A percentile compares a stretch with the other conserved stretches of the same genome.
Conservation (phyloP, 306 rosid species). For the Inga oerstediana region DNA sequence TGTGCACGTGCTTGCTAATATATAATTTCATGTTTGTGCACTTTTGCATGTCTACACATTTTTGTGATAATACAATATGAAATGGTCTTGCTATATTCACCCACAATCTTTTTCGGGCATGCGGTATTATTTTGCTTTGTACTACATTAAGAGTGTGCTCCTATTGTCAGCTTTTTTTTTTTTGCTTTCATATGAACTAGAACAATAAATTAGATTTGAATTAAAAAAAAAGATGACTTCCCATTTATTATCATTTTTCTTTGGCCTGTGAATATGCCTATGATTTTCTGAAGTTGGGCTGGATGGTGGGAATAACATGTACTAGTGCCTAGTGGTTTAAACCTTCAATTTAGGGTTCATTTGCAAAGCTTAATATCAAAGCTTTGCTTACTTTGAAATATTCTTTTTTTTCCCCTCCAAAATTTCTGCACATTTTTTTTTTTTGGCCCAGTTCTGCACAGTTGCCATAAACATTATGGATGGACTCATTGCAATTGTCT, state of each 20-base stretch:
- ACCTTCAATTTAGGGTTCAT: background rate
- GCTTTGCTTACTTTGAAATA: conserved; percentile 18
- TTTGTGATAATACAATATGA: conserved; percentile 15
- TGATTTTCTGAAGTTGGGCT: background rate
- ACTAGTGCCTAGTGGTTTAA: background rate
- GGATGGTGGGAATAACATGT: background rate
- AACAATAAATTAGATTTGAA: background rate
- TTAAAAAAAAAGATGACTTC: background rate
- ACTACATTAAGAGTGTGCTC: conserved; percentile 19
- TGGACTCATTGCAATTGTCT: background rate
- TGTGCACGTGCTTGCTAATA: background rate
- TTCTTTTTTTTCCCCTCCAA: background rate
- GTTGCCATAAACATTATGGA: background rate
- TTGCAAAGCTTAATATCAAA: background rate
- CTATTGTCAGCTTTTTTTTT: background rate
- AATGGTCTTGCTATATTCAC: conserved; percentile 25
- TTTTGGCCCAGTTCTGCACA: too few species aligned
- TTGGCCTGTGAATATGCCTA: background rate
- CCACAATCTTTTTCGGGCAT: conserved; percentile 10
- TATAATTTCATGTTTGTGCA: background rate
- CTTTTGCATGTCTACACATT: background rate
- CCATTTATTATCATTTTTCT: background rate
- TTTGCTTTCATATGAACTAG: conserved; percentile 6
- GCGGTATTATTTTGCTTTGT: conserved; percentile 29
- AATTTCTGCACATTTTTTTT: too few species aligned